Evolutionary conservation across 371 early-diverging fungal species (phyloP).

Genomic region (Mucor piriformis): DNA sequence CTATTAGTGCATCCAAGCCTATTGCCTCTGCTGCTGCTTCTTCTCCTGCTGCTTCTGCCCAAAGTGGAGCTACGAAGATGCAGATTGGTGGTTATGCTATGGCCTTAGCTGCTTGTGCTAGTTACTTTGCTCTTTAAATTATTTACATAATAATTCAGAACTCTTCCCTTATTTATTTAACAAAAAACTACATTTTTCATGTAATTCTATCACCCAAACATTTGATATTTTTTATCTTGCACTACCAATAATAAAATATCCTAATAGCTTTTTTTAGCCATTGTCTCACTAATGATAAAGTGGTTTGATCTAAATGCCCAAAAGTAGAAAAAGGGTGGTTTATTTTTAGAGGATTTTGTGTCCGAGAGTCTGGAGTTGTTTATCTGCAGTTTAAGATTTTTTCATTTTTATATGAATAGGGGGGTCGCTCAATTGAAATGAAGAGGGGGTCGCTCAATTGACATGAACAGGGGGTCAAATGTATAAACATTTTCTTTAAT

Average conservation of each 20-base stretch:
- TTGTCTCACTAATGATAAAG: neutral
- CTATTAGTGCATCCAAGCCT: neutral
- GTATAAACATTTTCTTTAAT: too few species aligned
- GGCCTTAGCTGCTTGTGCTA: conserved; percentile 12
- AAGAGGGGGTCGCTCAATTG: too few species aligned
- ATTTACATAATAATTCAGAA: neutral
- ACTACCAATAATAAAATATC: neutral
- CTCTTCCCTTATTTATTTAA: conserved; percentile 7
- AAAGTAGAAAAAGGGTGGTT: too few species aligned
- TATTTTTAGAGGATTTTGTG: too few species aligned
- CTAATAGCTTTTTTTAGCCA: neutral
- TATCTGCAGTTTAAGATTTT: too few species aligned
- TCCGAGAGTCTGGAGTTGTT: too few species aligned
- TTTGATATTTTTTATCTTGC: neutral
- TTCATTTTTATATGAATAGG: too few species aligned
- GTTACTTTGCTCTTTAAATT: conserved; percentile 19
- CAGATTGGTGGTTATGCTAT: conserved; percentile 8
- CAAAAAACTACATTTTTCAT: conserved; percentile 3
- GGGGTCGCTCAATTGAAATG: too few species aligned
- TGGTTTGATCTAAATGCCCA: too few species aligned
- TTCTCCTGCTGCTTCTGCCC: neutral
- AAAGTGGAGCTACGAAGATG: conserved; percentile 11
- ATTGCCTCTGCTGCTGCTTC: neutral
- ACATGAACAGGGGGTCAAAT: too few species aligned
- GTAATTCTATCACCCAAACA: neutral